A percentile compares a stretch with the other conserved stretches of the same genome.
Evolutionary conservation across 1,284 basidiomycete genomes (phyloP).

Genomic region (Ustilago curta): DNA sequence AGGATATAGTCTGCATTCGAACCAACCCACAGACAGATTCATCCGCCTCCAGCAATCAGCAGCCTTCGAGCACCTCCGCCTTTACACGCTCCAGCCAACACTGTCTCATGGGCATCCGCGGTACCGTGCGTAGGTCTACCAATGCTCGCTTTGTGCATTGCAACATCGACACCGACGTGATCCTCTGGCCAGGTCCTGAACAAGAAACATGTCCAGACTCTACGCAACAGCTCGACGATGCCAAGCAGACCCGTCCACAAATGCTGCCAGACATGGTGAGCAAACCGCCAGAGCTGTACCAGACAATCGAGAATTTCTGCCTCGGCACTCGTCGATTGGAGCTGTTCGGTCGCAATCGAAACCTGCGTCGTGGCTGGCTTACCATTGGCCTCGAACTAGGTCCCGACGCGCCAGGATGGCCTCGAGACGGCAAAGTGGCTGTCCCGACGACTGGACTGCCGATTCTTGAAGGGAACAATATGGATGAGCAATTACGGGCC

Average conservation of each 20-base stretch:
- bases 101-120: conserved; percentile 97
- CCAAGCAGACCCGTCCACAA: not conserved
- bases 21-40: conserved; percentile 77
- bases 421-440: conserved; percentile 9
- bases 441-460: conserved; percentile 19
- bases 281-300: conserved; percentile 95
- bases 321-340: conserved; percentile 91
- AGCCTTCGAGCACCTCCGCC: conserved; percentile 42
- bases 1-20: conserved; percentile 97
- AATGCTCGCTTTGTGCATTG: conserved; percentile 97
- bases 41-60: not conserved
- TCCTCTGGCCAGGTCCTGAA: conserved; percentile 84
- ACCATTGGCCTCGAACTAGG: conserved; percentile 75
- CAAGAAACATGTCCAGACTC: conserved; percentile 72
- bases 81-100: conserved; percentile 74
- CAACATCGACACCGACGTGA: conserved; percentile 96
- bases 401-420: conserved; percentile 46
- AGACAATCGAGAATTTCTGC: conserved; percentile 96
- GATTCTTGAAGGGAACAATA: conserved; percentile 7
- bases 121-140: conserved; percentile 91
- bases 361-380: conserved; percentile 89
- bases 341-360: conserved; percentile 82
- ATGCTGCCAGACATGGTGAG: conserved; percentile 76
- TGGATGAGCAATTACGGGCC: conserved; percentile 6
- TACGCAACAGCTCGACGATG: not conserved